Evolutionary conservation across 2,329 filamentous ascomycete genomes (phyloP).

Genomic region (Nemania sp.): DNA sequence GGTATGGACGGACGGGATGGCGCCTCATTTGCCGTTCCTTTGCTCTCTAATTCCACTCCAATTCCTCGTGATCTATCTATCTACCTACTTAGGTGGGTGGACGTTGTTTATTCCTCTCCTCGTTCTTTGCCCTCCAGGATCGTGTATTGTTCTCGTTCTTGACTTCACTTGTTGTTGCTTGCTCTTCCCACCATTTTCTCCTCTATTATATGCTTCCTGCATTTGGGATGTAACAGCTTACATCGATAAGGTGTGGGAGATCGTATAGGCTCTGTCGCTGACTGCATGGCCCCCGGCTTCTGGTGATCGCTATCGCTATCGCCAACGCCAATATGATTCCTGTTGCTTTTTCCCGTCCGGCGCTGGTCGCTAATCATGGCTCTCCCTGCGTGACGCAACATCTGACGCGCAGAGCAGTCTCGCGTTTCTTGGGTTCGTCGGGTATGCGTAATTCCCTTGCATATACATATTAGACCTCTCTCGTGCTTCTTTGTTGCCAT

Average conservation of each 20-base stretch:
- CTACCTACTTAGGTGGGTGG: too few relatives aligned
- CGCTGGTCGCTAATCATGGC: conserved; percentile 49
- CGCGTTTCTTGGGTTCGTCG: conserved; percentile 50
- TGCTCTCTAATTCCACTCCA: conserved; percentile 10
- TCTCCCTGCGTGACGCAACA: conserved; percentile 45
- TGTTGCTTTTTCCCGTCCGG: conserved; percentile 46
- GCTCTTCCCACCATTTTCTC: background rate
- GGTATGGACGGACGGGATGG: too few relatives aligned
- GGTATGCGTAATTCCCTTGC: conserved; percentile 9
- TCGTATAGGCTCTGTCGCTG: conserved; percentile 38
- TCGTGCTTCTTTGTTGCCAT: conserved; percentile 20
- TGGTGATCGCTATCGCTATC: conserved; percentile 34
- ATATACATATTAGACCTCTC: conserved; percentile 31
- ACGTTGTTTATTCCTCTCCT: conserved; percentile 15
- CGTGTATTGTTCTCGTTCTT: background rate
- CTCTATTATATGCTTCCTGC: conserved; percentile 11
- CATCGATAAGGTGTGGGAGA: conserved; percentile 43
- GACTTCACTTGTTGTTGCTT: background rate
- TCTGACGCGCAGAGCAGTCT: conserved; percentile 43
- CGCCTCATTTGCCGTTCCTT: conserved; percentile 27
- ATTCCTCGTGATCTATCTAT: conserved; percentile 14
- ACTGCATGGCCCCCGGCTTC: conserved; percentile 45
- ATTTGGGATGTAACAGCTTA: conserved; percentile 36
- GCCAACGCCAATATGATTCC: conserved; percentile 47
- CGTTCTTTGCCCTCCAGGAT: background rate